phyloP scores from a whole-genome alignment of 108 stramenopile species.

The Phaeodactylum tricornutum region DNA sequence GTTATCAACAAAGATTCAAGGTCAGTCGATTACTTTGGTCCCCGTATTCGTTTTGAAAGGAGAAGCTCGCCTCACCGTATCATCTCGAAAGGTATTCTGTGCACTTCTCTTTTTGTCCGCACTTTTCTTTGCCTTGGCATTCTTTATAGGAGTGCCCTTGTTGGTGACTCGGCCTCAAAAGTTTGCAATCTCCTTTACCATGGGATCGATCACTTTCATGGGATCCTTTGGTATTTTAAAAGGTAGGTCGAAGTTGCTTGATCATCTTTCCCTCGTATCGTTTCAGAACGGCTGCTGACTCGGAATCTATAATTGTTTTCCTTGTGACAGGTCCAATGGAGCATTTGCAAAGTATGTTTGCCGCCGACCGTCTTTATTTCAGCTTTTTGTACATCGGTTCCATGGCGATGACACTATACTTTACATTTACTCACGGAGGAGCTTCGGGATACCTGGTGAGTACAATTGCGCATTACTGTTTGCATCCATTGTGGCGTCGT shows the following conservation, averaged over 20 bases:
- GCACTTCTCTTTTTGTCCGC: slow-evolving; percentile 64
- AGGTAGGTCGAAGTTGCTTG: slow-evolving; percentile 15
- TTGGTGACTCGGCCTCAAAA: slow-evolving; percentile 85
- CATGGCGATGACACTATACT: slow-evolving; percentile 70
- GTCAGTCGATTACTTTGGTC: slow-evolving; percentile 18
- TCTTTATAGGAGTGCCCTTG: slow-evolving; percentile 86
- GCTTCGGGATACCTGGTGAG: slow-evolving; percentile 62
- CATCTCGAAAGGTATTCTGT: slow-evolving; percentile 45
- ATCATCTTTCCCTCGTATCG: neutral
- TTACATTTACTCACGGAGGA: slow-evolving; percentile 71
- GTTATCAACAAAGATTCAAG: slow-evolving; percentile 83
- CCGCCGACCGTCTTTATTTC: slow-evolving; percentile 64
- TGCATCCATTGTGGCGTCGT: too few relatives aligned
- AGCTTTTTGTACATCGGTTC: slow-evolving; percentile 65
- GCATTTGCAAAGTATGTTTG: slow-evolving; percentile 63
- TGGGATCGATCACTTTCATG: slow-evolving; percentile 90
- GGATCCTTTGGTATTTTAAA: slow-evolving; percentile 79
- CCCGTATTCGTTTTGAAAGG: neutral
- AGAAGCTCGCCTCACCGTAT: neutral
- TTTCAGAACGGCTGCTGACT: neutral
- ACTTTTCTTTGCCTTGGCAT: slow-evolving; percentile 83
- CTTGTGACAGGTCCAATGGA: slow-evolving; percentile 34
- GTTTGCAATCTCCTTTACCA: slow-evolving; percentile 89
- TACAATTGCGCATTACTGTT: too few relatives aligned
- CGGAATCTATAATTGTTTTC: neutral